Base-by-base conservation (phyloP, 2,329 filamentous ascomycete species). In the Grosmannia clavigera region DNA sequence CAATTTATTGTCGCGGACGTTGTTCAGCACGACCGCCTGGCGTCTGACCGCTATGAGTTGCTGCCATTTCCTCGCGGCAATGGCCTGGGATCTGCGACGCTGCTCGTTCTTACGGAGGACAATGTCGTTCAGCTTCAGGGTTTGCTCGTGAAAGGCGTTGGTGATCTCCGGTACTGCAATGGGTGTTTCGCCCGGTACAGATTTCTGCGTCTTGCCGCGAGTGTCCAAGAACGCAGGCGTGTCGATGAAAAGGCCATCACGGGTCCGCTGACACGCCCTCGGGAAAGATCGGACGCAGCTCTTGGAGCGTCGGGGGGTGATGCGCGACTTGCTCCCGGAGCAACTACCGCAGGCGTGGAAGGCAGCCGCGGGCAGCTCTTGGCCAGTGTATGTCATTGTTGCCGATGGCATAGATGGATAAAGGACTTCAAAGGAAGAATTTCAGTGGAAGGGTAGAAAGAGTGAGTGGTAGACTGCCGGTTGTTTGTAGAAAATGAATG, bases 111-210 rank as follows among this genome's bases (percentile, higher is more conserved):
- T 46, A 40, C 10, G 14, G 14, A 31, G 14, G 57, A 46, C 35
- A 33, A 54, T 54, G 35, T 54, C 50, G n/a, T 40, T 46, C 10
- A 58, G 51, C 38, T 53, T 54, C 27, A 54, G 33, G 51, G 57
- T 58, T 25, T 54, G 50, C 57, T 58, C 22, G 57, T 58, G 57
- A 38, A 54, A 58, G 14, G 22, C 38, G 33, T 58, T 22, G 4
- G 48, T 31, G 16, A 57, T 57, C 6, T 22, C 55, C 11, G 29
- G 4, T 3, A 50, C 14, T 7, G 38, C 29, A n/a, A 51, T 27
- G 31, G n/a, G 22, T 3, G 12, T 11, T 9, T 31, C 29, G 27
- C 11, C n/a, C 2, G 19, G 27, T 11, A 35, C 19, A n/a, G 11
- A 10, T 5, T 19, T 14, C 3, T 3, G 31, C 11, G 5, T 14